phyloP scores from a whole-genome alignment of 2,329 filamentous ascomycete species.

The Trichoderma koningii region DNA sequence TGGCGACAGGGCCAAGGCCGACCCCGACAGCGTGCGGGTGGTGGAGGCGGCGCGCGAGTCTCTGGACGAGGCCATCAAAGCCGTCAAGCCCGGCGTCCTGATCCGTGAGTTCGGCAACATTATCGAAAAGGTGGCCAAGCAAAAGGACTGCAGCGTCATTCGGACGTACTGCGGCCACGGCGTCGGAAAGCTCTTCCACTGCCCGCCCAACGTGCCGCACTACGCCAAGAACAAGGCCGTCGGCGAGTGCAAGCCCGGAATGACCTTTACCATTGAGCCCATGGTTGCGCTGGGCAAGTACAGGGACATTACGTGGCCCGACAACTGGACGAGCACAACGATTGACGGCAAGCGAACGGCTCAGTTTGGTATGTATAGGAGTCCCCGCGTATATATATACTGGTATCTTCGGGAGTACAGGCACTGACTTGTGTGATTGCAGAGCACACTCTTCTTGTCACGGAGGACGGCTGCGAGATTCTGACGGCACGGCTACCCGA shows the following conservation, averaged over 20 bases:
- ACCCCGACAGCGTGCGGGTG: slow-evolving; percentile 85
- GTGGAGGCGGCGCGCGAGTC: slow-evolving; percentile 89
- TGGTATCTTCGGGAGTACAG: background rate
- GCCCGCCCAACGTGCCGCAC: slow-evolving; percentile 90
- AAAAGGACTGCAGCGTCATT: slow-evolving; percentile 82
- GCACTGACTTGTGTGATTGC: slow-evolving; percentile 32
- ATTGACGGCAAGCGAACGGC: slow-evolving; percentile 86
- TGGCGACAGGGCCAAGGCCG: slow-evolving; percentile 79
- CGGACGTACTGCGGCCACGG: slow-evolving; percentile 96
- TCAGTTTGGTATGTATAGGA: slow-evolving; percentile 74
- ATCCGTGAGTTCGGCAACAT: slow-evolving; percentile 92
- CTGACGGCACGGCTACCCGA: slow-evolving; percentile 71
- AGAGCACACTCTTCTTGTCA: slow-evolving; percentile 84
- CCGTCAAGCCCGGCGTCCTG: slow-evolving; percentile 89
- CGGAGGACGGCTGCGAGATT: slow-evolving; percentile 78
- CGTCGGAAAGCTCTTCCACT: slow-evolving; percentile 92
- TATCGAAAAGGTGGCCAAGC: slow-evolving; percentile 94
- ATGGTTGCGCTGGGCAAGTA: slow-evolving; percentile 96
- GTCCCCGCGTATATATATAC: no score
- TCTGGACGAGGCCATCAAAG: slow-evolving; percentile 83
- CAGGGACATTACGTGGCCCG: slow-evolving; percentile 93
- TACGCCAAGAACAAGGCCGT: slow-evolving; percentile 99
- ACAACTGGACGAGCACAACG: slow-evolving; percentile 97
- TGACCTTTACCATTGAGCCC: slow-evolving; percentile 99
- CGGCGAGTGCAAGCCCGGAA: slow-evolving; percentile 88